phyloP scores from a whole-genome alignment of 1,139 yeast species.

The Debaryomyces sp. region DNA sequence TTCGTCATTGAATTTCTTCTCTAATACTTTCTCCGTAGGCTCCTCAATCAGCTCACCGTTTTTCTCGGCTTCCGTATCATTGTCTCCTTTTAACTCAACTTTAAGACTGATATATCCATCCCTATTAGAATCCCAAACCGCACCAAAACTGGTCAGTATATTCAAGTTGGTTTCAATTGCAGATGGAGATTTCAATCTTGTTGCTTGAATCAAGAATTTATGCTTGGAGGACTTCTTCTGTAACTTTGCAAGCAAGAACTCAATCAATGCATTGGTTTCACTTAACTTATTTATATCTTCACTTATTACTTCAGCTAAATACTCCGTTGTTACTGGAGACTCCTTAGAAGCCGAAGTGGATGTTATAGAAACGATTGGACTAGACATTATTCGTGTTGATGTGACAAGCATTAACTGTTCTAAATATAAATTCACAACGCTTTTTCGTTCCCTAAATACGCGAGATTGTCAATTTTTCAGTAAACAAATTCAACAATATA shows the following conservation, averaged over 20 bases:
- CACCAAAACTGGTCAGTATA: conserved; percentile 32
- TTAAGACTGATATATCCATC: conserved; percentile 39
- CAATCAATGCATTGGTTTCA: conserved; percentile 14
- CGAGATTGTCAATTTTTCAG: not conserved
- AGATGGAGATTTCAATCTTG: conserved; percentile 20
- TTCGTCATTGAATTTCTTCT: not conserved
- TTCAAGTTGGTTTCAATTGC: conserved; percentile 19
- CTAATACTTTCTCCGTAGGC: conserved; percentile 5
- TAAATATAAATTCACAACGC: not conserved
- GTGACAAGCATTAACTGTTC: not conserved
- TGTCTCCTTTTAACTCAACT: conserved; percentile 11
- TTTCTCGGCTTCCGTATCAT: not conserved
- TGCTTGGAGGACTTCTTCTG: conserved; percentile 38
- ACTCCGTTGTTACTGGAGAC: conserved; percentile 16
- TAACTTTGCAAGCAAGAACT: conserved; percentile 22
- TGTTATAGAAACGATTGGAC: conserved; percentile 5
- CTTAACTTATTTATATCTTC: conserved; percentile 1
- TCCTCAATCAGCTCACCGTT: not conserved
- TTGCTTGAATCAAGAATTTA: conserved; percentile 36
- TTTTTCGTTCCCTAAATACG: conserved; percentile 2
- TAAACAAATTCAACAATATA: not conserved
- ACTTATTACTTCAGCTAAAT: conserved; percentile 10
- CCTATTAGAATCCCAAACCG: conserved; percentile 41
- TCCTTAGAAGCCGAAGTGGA: conserved; percentile 15
- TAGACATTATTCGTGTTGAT: conserved; percentile 2